Evolutionary conservation across 73 alveolate genomes (phyloP).

Genomic region (Paramecium primaurelia): DNA sequence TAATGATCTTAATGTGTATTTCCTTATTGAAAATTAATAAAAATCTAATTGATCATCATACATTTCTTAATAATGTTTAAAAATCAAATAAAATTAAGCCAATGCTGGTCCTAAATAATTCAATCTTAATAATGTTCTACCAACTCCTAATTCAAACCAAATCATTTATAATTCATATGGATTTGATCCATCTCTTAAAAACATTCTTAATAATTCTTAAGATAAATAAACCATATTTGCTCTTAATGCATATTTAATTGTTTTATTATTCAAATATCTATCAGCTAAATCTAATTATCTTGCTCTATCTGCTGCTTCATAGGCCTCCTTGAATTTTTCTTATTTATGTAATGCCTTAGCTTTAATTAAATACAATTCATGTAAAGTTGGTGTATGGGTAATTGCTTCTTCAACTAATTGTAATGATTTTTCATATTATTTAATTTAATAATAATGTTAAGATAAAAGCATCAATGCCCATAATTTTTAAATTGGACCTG

Average conservation of each 20-base stretch:
- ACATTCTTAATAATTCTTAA: slow-evolving; percentile 78
- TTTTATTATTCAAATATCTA: slow-evolving; percentile 90
- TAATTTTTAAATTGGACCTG: slow-evolving; percentile 67
- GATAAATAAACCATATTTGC: slow-evolving; percentile 77
- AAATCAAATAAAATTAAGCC: slow-evolving; percentile 78
- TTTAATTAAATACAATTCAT: slow-evolving; percentile 85
- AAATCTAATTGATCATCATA: slow-evolving; percentile 91
- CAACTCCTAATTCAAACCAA: slow-evolving; percentile 92
- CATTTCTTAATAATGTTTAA: slow-evolving; percentile 82
- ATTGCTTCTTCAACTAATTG: slow-evolving; percentile 82
- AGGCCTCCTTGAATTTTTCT: slow-evolving; percentile 77
- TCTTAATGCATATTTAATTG: slow-evolving; percentile 78
- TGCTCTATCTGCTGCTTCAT: slow-evolving; percentile 77
- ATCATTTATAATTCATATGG: slow-evolving; percentile 84
- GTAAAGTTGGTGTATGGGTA: slow-evolving; percentile 88
- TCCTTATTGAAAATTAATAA: slow-evolving; percentile 84
- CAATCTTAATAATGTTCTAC: slow-evolving; percentile 74
- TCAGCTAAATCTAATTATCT: slow-evolving; percentile 92
- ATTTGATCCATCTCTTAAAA: slow-evolving; percentile 85
- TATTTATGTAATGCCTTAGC: slow-evolving; percentile 79
- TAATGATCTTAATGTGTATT: slow-evolving; percentile 74
- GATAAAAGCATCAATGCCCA: slow-evolving; percentile 74
- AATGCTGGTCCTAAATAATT: slow-evolving; percentile 78
- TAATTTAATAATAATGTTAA: slow-evolving; percentile 74
- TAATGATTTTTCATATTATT: slow-evolving; percentile 78